Conservation (phyloP, 495 filamentous ascomycete genomes). For the Neurospora terricola region DNA sequence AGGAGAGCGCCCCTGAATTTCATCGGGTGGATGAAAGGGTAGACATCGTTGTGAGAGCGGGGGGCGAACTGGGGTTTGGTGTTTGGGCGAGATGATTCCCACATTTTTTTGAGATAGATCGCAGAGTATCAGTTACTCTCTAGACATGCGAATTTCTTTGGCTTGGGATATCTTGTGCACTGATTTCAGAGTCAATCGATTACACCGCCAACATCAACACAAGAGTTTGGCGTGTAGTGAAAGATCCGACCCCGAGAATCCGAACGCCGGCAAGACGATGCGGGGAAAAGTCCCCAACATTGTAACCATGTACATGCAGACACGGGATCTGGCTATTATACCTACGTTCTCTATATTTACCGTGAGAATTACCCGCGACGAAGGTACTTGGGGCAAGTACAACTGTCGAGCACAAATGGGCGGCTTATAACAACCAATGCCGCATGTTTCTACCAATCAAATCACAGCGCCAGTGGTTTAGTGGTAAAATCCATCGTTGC, state of each 20-base stretch:
- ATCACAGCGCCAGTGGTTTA: slow-evolving; percentile 30
- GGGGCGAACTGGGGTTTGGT: slow-evolving; percentile 13
- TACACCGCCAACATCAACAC: background rate
- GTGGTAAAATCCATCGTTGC: slow-evolving; percentile 47
- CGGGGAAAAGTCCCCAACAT: background rate
- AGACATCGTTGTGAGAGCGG: slow-evolving; percentile 23
- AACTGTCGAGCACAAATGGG: no score
- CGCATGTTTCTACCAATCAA: background rate
- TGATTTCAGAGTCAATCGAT: background rate
- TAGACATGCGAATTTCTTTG: no score
- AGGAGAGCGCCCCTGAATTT: slow-evolving; percentile 21
- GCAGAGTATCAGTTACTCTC: no score
- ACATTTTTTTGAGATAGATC: background rate
- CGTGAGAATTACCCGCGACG: background rate
- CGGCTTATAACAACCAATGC: background rate
- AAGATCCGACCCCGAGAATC: background rate
- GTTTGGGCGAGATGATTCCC: background rate
- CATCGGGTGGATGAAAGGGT: slow-evolving; percentile 22
- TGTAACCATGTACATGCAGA: background rate
- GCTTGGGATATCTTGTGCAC: background rate
- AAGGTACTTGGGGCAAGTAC: background rate
- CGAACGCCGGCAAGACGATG: background rate
- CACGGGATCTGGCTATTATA: background rate
- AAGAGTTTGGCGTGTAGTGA: background rate
- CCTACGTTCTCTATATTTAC: background rate